phyloP scores from a whole-genome alignment of 116 monocot species.

The Cymodocea nodosa region DNA sequence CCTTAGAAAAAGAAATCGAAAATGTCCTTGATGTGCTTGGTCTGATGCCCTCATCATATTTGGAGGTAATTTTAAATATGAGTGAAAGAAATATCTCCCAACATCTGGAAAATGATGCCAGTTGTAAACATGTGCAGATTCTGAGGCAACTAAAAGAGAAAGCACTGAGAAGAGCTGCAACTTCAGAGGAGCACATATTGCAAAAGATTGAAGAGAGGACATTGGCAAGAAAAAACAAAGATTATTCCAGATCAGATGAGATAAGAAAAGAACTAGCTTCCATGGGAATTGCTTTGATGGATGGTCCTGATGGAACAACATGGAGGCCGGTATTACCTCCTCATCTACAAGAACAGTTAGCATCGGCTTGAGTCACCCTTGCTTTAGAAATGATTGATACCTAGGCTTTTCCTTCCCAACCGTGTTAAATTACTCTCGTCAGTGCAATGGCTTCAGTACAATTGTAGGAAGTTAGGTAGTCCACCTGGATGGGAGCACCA shows the following conservation, averaged over 20 bases:
- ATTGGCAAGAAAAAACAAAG: constrained; percentile 47
- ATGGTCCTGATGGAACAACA: constrained; percentile 62
- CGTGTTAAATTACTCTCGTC: no score
- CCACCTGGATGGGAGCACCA: no score
- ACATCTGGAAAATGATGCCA: not conserved
- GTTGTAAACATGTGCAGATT: constrained; percentile 23
- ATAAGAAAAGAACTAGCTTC: constrained; percentile 69
- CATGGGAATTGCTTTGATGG: constrained; percentile 78
- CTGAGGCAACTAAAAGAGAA: constrained; percentile 64
- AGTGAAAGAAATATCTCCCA: not conserved
- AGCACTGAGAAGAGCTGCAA: constrained; percentile 53
- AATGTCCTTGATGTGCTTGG: constrained; percentile 54
- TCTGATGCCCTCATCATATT: constrained; percentile 51
- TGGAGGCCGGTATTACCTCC: constrained; percentile 79
- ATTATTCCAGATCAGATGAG: constrained; percentile 74
- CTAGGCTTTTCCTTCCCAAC: not conserved
- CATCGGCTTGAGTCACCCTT: constrained; percentile 12
- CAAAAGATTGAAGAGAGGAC: constrained; percentile 74
- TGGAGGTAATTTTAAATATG: constrained; percentile 33
- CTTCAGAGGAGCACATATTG: constrained; percentile 55
- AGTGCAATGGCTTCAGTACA: no score
- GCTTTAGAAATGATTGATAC: not conserved
- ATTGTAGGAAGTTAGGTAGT: no score
- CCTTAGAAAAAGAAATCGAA: constrained; percentile 51
- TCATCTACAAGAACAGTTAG: constrained; percentile 29